Evolutionary conservation across 371 early-diverging fungal species (phyloP).

Genomic region (Mortierella sp.): DNA sequence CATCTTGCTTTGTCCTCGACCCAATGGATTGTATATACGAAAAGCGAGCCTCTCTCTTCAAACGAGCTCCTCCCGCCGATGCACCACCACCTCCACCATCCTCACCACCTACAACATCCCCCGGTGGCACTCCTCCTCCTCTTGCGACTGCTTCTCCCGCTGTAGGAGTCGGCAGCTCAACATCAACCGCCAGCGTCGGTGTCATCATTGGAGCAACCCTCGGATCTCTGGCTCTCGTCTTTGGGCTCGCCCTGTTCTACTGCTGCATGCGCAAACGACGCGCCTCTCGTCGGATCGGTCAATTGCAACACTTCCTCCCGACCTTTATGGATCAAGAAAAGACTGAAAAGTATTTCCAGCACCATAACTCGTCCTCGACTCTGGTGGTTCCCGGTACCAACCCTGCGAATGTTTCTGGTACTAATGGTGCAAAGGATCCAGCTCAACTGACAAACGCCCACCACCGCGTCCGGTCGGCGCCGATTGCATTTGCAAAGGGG

Average conservation of each 20-base stretch:
- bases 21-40: constrained; percentile 48
- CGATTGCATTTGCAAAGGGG: constrained; percentile 43
- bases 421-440: constrained; percentile 3
- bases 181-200: constrained; percentile 3
- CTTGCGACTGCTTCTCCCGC: neutral
- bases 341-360: constrained; percentile 50
- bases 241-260: constrained; percentile 30
- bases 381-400: constrained; percentile 18
- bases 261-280: constrained; percentile 47
- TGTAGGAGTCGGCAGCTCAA: neutral
- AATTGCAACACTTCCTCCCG: constrained; percentile 49
- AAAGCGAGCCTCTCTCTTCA: constrained; percentile 15
- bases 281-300: constrained; percentile 47
- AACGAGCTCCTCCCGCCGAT: constrained; percentile 42
- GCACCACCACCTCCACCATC: neutral
- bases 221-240: constrained; percentile 34
- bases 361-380: constrained; percentile 31
- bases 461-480: constrained; percentile 40
- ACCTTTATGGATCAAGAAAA: constrained; percentile 56
- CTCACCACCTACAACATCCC: too few species aligned
- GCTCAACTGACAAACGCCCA: constrained; percentile 37
- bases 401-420: neutral
- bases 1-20: constrained; percentile 21
- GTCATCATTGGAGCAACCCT: constrained; percentile 25
- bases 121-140: neutral